Evolutionary conservation across 2,329 filamentous ascomycete species (phyloP).

Genomic region (Aspergillus luchuensis): DNA sequence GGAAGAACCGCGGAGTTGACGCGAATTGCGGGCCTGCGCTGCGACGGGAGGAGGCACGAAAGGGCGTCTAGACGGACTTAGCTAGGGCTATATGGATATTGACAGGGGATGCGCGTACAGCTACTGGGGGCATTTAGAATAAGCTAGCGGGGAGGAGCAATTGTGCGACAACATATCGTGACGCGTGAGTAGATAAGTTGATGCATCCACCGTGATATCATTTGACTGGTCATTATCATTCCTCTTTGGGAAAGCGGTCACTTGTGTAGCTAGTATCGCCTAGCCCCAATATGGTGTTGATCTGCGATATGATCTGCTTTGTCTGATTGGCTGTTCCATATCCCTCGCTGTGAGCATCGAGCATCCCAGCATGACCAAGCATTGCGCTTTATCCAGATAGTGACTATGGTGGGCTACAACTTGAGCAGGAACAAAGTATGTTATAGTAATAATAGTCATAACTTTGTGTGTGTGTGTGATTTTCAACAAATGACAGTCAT

Average conservation of each 20-base stretch:
- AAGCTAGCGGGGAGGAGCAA: neutral
- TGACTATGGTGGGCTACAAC: neutral
- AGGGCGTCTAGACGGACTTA: conserved; percentile 27
- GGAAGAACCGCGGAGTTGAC: conserved; percentile 35
- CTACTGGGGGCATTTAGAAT: conserved; percentile 21
- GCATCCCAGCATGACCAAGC: neutral
- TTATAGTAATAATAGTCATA: neutral
- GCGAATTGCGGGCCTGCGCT: conserved; percentile 35
- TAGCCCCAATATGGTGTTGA: neutral
- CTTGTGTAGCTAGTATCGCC: neutral
- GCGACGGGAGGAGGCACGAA: conserved; percentile 30
- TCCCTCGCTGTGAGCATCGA: neutral
- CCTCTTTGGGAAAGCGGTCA: neutral
- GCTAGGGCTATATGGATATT: neutral
- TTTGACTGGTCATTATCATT: neutral
- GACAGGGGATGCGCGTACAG: conserved; percentile 9
- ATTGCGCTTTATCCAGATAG: neutral
- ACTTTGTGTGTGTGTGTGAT: neutral
- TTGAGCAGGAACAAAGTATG: neutral
- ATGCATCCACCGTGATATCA: conserved; percentile 4
- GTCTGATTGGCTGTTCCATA: neutral
- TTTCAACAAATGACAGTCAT: neutral
- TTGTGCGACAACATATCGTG: neutral
- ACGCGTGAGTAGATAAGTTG: conserved; percentile 7
- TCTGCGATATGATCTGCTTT: neutral